phyloP scores from a whole-genome alignment of 495 filamentous ascomycete genomes.

The Aspergillus avenaceus region DNA sequence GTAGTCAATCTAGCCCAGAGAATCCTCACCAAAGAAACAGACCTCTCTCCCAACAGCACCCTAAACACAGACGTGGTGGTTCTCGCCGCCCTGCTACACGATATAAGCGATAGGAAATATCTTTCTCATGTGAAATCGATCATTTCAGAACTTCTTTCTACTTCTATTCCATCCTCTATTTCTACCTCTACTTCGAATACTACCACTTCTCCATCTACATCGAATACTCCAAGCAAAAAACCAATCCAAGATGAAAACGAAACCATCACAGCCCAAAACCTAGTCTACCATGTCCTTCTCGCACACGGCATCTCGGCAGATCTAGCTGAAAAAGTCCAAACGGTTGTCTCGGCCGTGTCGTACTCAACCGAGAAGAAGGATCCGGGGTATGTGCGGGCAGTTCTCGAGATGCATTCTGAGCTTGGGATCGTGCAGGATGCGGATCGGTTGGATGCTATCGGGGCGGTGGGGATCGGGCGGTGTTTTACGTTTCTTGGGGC shows the following conservation, averaged over 20 bases:
- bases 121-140: constrained; percentile 24
- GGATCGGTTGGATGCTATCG: constrained; percentile 84
- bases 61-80: constrained; percentile 57
- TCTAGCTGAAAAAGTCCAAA: constrained; percentile 62
- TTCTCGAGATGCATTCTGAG: constrained; percentile 58
- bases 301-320: constrained; percentile 45
- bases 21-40: constrained; percentile 45
- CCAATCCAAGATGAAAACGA: constrained; percentile 7
- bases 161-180: too few species aligned
- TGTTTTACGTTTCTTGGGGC: constrained; percentile 74
- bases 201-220: too few species aligned
- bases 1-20: constrained; percentile 69
- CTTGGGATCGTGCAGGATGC: constrained; percentile 86
- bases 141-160: too few species aligned
- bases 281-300: constrained; percentile 57
- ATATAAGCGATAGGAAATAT: constrained; percentile 87
- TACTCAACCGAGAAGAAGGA: constrained; percentile 70
- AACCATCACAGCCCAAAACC: constrained; percentile 42
- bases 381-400: constrained; percentile 42
- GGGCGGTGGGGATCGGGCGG: constrained; percentile 75
- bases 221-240: too few species aligned
- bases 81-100: constrained; percentile 77
- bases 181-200: too few species aligned
- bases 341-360: constrained; percentile 67
- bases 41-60: constrained; percentile 15